Evolutionary conservation across 345 rosid species (phyloP).

Genomic region (Theobroma cacao): DNA sequence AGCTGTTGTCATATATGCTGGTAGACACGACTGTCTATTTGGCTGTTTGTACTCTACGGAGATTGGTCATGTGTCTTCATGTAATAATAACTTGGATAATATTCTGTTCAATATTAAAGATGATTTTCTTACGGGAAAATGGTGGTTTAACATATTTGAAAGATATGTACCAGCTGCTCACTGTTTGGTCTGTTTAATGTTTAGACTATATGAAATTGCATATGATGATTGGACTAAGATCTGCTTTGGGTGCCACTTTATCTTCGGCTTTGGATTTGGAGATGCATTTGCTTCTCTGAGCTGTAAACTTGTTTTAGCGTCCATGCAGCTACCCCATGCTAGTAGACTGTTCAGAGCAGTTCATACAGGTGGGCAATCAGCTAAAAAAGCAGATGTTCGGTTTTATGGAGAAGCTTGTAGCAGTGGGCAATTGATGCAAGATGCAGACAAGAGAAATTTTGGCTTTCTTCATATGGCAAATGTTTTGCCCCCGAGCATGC

Average conservation of each 20-base stretch:
- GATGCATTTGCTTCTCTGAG: slow-evolving; percentile 37
- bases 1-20: background rate
- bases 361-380: slow-evolving; percentile 32
- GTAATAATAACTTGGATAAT: background rate
- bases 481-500: slow-evolving; percentile 24
- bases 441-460: slow-evolving; percentile 30
- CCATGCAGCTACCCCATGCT: slow-evolving; percentile 65
- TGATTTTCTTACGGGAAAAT: background rate
- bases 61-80: background rate
- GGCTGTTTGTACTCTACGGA: background rate
- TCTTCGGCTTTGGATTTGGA: slow-evolving; percentile 7
- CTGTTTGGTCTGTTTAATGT: background rate
- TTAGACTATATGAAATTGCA: background rate
- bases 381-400: slow-evolving; percentile 26
- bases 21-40: background rate
- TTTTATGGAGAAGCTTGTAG: slow-evolving; percentile 29
- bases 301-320: slow-evolving; percentile 65
- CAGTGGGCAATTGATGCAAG: slow-evolving; percentile 20
- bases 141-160: background rate
- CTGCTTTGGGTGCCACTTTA: background rate
- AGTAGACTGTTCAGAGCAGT: slow-evolving; percentile 40
- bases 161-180: background rate
- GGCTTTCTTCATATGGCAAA: slow-evolving; percentile 33
- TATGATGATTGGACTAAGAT: background rate
- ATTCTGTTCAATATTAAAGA: background rate